phyloP scores from a whole-genome alignment of 352 stramenopile genomes.

The Phytophthora ramorum region DNA sequence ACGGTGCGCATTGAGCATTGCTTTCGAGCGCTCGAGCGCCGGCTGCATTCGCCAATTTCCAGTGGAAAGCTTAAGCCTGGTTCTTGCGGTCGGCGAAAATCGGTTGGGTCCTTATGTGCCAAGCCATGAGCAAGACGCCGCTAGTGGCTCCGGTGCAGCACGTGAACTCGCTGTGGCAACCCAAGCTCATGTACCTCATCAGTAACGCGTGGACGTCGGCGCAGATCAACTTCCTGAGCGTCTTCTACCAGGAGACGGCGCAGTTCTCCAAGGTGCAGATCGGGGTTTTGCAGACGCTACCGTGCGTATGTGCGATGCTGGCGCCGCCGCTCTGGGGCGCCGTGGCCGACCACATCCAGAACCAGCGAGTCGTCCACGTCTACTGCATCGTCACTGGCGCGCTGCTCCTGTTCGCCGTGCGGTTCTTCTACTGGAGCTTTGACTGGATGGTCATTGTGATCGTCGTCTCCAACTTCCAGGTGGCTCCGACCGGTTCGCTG shows the following conservation, averaged over 20 bases:
- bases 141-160: slow-evolving; percentile 14
- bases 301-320: slow-evolving; percentile 68
- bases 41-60: slow-evolving; percentile 35
- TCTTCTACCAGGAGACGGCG: slow-evolving; percentile 76
- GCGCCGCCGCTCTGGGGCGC: slow-evolving; percentile 78
- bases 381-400: slow-evolving; percentile 63
- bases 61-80: background rate
- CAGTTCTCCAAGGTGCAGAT: slow-evolving; percentile 82
- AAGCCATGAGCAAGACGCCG: slow-evolving; percentile 38
- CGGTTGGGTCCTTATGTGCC: slow-evolving; percentile 31
- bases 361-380: slow-evolving; percentile 72
- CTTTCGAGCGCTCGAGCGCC: background rate
- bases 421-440: slow-evolving; percentile 65
- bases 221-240: slow-evolving; percentile 76
- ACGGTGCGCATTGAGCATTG: slow-evolving; percentile 9
- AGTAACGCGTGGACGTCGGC: slow-evolving; percentile 70
- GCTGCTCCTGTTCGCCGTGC: slow-evolving; percentile 64
- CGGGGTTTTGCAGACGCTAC: slow-evolving; percentile 74
- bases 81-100: slow-evolving; percentile 1
- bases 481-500: slow-evolving; percentile 62
- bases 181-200: slow-evolving; percentile 84
- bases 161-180: slow-evolving; percentile 48
- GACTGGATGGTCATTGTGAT: slow-evolving; percentile 59
- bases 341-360: slow-evolving; percentile 68
- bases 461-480: slow-evolving; percentile 68